phyloP scores from a whole-genome alignment of 1,139 yeast species.

The Pichia sp. region DNA sequence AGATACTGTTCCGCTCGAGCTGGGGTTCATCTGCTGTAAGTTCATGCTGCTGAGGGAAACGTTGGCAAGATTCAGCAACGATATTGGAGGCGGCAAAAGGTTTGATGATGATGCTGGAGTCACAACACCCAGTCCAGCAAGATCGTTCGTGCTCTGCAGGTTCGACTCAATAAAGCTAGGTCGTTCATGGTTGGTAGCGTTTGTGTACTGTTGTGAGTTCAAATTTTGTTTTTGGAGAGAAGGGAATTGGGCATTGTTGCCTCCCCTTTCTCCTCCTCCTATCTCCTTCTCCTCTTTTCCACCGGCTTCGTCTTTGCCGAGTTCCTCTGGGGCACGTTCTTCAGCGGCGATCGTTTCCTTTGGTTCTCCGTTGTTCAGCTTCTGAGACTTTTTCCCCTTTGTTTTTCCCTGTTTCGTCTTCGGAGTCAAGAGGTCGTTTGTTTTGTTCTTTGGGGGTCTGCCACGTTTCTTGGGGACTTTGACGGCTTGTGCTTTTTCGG shows the following conservation, averaged over 20 bases:
- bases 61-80: conserved; percentile 16
- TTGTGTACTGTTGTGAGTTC: not conserved
- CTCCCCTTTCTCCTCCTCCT: not conserved
- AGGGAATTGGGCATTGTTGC: not conserved
- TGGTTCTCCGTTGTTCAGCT: not conserved
- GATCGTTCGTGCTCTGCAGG: not conserved
- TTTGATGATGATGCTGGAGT: not conserved
- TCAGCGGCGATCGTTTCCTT: not conserved
- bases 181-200: not conserved
- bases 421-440: not conserved
- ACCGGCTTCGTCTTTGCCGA: not conserved
- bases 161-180: not conserved
- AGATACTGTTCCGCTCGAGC: not conserved
- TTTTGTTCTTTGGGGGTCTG: conserved; percentile 9
- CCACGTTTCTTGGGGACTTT: conserved; percentile 11
- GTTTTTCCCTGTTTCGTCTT: not conserved
- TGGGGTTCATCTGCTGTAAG: not conserved
- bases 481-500: not conserved
- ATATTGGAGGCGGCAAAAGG: conserved; percentile 7
- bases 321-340: too few relatives aligned
- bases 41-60: conserved; percentile 12
- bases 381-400: not conserved
- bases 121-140: conserved; percentile 1
- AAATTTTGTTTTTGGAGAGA: not conserved
- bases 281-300: not conserved